Conservation (phyloP, 371 early-diverging fungal species). For the Dinochytrium kinnereticum region DNA sequence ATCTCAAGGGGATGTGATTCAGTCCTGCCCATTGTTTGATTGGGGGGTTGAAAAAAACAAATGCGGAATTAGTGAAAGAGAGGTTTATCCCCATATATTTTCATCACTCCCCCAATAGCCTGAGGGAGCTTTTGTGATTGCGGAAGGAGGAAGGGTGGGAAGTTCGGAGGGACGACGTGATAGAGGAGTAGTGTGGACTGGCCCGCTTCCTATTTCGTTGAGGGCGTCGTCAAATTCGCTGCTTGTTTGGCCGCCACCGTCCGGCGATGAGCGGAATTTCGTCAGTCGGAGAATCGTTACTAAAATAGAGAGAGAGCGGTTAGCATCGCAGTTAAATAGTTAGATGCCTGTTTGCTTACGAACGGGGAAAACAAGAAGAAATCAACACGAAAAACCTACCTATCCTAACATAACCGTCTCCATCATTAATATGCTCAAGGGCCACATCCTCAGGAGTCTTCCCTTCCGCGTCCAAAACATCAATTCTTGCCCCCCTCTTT, state of each 20-base stretch:
- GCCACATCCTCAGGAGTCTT: conserved; percentile 77
- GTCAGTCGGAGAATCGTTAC: conserved; percentile 26
- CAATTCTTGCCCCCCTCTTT: conserved; percentile 70
- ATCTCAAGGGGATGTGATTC: background rate
- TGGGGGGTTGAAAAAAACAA: background rate
- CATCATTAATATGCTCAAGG: conserved; percentile 46
- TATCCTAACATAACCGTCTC: conserved; percentile 23
- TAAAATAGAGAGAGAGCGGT: too few relatives aligned
- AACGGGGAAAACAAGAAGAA: too few relatives aligned
- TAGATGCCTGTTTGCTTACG: too few relatives aligned
- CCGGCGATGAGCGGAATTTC: conserved; percentile 11
- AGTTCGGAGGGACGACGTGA: background rate
- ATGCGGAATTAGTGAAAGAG: too few relatives aligned
- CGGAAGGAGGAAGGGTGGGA: background rate
- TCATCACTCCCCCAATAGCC: background rate
- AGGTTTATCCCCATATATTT: background rate
- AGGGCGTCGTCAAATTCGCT: conserved; percentile 23
- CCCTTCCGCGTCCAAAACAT: conserved; percentile 62
- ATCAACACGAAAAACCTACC: conserved; percentile 7
- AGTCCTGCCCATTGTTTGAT: background rate
- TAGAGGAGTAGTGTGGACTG: background rate
- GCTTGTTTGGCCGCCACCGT: conserved; percentile 11
- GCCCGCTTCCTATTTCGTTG: conserved; percentile 19
- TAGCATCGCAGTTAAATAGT: too few relatives aligned
- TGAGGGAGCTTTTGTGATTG: background rate